phyloP scores from a whole-genome alignment of 1,284 basidiomycete genomes.

The Sporisorium exsertum region DNA sequence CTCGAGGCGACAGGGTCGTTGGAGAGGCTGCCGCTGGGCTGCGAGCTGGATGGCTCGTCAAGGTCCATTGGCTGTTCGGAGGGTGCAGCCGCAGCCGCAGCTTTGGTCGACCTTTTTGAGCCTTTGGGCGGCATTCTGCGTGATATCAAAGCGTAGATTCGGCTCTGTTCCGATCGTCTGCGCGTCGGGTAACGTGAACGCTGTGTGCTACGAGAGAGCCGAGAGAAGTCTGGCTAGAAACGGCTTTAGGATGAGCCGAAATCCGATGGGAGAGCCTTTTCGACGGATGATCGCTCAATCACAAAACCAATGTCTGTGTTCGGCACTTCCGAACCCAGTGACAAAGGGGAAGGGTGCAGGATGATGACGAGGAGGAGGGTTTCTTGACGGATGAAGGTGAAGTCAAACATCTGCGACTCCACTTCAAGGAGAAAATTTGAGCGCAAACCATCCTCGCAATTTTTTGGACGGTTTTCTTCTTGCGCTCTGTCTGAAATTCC shows the following conservation, averaged over 20 bases:
- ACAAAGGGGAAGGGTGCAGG: background rate
- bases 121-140: conserved; percentile 42
- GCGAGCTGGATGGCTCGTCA: conserved; percentile 39
- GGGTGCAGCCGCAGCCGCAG: conserved; percentile 14
- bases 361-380: background rate
- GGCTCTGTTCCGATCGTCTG: background rate
- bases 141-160: background rate
- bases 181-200: too few species aligned
- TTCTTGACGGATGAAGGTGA: background rate
- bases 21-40: conserved; percentile 31
- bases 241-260: background rate
- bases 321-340: background rate
- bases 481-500: background rate
- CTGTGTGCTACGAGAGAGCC: background rate
- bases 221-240: background rate
- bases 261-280: background rate
- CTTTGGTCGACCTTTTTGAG: conserved; percentile 29
- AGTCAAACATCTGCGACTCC: conserved; percentile 5
- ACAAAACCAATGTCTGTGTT: too few species aligned
- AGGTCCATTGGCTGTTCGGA: conserved; percentile 39
- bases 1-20: conserved; percentile 37
- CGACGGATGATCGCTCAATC: background rate
- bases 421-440: conserved; percentile 10
- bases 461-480: conserved; percentile 10
- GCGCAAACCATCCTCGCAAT: background rate